phyloP scores from a whole-genome alignment of 2,329 filamentous ascomycete genomes.

The Epichloe coenophiala region DNA sequence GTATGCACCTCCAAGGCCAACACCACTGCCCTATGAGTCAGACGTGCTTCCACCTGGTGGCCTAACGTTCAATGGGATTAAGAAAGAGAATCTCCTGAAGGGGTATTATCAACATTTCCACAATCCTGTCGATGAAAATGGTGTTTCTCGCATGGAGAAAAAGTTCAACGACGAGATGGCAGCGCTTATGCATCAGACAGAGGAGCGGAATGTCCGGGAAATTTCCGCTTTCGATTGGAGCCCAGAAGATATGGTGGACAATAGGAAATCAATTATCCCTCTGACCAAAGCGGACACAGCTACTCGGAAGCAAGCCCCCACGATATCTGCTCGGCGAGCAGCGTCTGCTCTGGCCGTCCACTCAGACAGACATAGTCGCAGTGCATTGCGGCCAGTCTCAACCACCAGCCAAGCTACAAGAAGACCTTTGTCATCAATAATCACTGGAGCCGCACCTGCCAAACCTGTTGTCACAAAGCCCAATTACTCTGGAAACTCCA shows the following conservation, averaged over 20 bases:
- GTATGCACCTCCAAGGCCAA: slow-evolving; percentile 68
- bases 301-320: slow-evolving; percentile 12
- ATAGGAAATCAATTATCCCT: slow-evolving; percentile 4
- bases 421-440: slow-evolving; percentile 18
- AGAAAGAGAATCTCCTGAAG: slow-evolving; percentile 44
- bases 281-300: background rate
- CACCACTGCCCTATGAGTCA: slow-evolving; percentile 53
- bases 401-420: slow-evolving; percentile 4
- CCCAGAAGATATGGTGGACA: slow-evolving; percentile 40
- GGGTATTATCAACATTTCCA: slow-evolving; percentile 49
- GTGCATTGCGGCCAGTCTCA: background rate
- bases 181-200: slow-evolving; percentile 40
- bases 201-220: slow-evolving; percentile 54
- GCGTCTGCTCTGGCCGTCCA: slow-evolving; percentile 37
- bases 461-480: slow-evolving; percentile 32
- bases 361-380: slow-evolving; percentile 8
- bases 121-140: slow-evolving; percentile 54
- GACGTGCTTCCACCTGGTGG: slow-evolving; percentile 49
- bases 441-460: slow-evolving; percentile 16
- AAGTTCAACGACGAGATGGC: slow-evolving; percentile 42
- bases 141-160: slow-evolving; percentile 47
- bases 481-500: slow-evolving; percentile 41
- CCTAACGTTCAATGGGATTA: slow-evolving; percentile 43
- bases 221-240: slow-evolving; percentile 51
- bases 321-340: slow-evolving; percentile 34